Conservation (phyloP, 805 yeast species). For the Candida pini region DNA sequence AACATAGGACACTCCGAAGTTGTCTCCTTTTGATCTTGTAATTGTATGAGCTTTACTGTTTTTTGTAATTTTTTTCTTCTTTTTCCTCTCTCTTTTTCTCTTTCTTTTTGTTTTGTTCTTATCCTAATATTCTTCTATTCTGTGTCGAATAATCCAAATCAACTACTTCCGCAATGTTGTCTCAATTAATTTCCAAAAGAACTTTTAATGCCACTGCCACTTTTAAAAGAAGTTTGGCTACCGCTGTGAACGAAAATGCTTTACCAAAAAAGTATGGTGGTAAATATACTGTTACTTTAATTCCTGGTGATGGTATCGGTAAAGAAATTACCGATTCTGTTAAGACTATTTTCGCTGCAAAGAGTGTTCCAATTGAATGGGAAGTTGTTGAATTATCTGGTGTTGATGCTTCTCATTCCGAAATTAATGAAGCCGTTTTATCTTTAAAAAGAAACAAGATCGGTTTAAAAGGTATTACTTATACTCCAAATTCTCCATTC, state of each 20-base stretch:
- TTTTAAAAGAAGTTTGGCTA: slow-evolving; percentile 27
- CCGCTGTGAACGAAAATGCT: slow-evolving; percentile 22
- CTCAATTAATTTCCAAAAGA: slow-evolving; percentile 16
- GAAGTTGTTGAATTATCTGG: slow-evolving; percentile 74
- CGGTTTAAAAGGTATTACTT: slow-evolving; percentile 93
- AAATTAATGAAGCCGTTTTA: slow-evolving; percentile 75
- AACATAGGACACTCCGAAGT: too few species aligned
- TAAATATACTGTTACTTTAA: slow-evolving; percentile 85
- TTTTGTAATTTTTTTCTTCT: too few species aligned
- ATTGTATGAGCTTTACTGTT: too few species aligned
- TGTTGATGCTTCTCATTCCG: slow-evolving; percentile 39
- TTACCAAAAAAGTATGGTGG: slow-evolving; percentile 94
- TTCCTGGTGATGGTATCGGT: slow-evolving; percentile 99
- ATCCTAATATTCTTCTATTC: background rate
- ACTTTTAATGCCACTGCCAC: slow-evolving; percentile 10
- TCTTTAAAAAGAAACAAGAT: slow-evolving; percentile 94
- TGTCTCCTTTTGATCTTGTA: too few species aligned
- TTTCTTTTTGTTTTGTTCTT: background rate
- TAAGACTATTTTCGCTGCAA: slow-evolving; percentile 78
- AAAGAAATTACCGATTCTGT: slow-evolving; percentile 93
- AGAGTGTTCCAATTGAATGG: slow-evolving; percentile 90
- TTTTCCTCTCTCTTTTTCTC: background rate
- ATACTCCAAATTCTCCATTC: slow-evolving; percentile 77
- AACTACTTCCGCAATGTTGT: slow-evolving; percentile 18
- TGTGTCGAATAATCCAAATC: background rate